phyloP scores from a whole-genome alignment of 2,329 filamentous ascomycete genomes.

The Byssothecium circinans region DNA sequence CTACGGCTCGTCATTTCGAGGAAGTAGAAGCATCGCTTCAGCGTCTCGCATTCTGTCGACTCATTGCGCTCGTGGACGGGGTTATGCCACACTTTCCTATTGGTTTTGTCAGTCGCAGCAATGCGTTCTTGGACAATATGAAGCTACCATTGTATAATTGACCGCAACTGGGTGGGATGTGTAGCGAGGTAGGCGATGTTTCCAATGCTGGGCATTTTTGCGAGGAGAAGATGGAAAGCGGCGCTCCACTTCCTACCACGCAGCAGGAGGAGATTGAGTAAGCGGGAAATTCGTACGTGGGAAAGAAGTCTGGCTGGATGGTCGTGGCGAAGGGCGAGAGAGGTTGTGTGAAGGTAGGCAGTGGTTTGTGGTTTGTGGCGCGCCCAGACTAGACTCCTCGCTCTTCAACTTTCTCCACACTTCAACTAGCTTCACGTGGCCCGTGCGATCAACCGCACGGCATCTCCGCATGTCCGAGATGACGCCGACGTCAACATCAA shows the following conservation, averaged over 20 bases:
- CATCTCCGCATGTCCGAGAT: neutral
- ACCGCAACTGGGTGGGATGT: constrained; percentile 76
- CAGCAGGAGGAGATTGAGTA: no score
- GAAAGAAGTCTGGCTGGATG: neutral
- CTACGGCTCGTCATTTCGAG: constrained; percentile 88
- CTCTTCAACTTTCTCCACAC: neutral
- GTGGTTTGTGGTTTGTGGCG: neutral
- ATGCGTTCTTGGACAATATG: neutral
- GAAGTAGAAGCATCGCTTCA: constrained; percentile 82
- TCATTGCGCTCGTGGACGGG: constrained; percentile 83
- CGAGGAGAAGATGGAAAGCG: neutral
- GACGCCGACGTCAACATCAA: neutral
- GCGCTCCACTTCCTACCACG: neutral
- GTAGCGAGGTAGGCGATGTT: constrained; percentile 70
- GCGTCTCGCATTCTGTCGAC: constrained; percentile 70
- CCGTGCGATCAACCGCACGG: neutral
- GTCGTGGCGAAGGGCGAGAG: neutral
- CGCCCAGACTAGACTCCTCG: neutral
- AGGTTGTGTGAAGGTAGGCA: neutral
- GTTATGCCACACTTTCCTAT: constrained; percentile 95
- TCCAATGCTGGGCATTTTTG: constrained; percentile 43
- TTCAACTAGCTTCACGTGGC: neutral
- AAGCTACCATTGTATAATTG: constrained; percentile 83
- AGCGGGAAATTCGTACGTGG: neutral
- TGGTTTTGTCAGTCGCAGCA: constrained; percentile 1